Percentiles rank a stretch among this genome's conserved stretches.
Conservation (phyloP, 2,329 filamentous ascomycete genomes). For the Pseudogymnoascus verrucosus region DNA sequence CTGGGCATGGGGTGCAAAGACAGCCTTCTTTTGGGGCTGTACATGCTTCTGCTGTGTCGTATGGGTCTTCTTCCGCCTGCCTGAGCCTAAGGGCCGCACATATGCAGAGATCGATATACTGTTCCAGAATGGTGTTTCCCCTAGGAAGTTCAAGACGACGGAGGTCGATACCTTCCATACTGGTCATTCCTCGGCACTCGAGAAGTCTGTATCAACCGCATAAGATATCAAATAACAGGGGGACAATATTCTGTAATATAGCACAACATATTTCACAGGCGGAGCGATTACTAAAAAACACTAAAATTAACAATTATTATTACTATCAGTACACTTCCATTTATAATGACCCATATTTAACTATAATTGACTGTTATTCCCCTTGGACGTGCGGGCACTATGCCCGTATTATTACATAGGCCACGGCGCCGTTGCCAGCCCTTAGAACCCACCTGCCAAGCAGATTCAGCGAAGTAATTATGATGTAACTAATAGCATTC, state of each 20-base stretch:
- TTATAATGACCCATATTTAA: neutral
- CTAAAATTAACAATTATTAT: neutral
- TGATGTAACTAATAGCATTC: constrained; percentile 40
- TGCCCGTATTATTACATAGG: neutral
- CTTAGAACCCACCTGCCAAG: neutral
- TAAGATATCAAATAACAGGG: neutral
- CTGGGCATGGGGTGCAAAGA: constrained; percentile 31
- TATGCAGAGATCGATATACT: constrained; percentile 40
- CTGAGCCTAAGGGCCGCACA: constrained; percentile 36
- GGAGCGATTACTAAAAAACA: neutral
- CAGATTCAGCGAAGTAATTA: neutral
- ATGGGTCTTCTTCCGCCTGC: constrained; percentile 34
- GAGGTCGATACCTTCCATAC: neutral
- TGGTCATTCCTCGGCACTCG: neutral
- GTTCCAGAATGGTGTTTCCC: constrained; percentile 31
- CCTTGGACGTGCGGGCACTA: neutral
- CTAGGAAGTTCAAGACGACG: constrained; percentile 22
- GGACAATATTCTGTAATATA: neutral
- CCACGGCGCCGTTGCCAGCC: neutral
- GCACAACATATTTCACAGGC: neutral
- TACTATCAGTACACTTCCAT: neutral
- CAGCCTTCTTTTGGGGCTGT: constrained; percentile 35
- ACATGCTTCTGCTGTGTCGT: constrained; percentile 31
- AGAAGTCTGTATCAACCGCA: neutral
- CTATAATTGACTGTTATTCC: neutral